A percentile compares a stretch with the other conserved stretches of the same genome.
These are phyloP conservation scores for Gremmenia infestans DNA, from an alignment of 2,329 filamentous ascomycete genomes.

Conservation along the genomic window DNA sequence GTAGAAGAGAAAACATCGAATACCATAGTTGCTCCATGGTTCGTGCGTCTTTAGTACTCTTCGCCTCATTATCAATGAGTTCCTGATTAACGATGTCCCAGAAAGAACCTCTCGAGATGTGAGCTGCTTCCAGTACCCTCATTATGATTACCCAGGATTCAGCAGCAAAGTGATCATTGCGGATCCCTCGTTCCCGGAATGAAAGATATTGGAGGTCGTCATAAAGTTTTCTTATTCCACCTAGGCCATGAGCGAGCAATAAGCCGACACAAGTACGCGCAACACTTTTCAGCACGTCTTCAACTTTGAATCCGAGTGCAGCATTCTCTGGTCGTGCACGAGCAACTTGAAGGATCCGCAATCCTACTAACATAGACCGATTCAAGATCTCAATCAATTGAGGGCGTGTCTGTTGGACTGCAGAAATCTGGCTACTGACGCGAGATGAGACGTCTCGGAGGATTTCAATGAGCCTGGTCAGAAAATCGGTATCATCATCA, in stretches of 20 bases:
- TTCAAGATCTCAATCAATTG: conserved; percentile 17
- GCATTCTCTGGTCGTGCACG: conserved; percentile 9
- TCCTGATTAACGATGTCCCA: conserved; percentile 52
- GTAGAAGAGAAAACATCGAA: conserved; percentile 54
- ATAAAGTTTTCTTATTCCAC: conserved; percentile 43
- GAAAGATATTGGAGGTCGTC: conserved; percentile 41
- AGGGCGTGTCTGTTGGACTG: background rate
- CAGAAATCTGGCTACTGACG: background rate
- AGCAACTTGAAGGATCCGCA: conserved; percentile 41
- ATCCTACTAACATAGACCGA: conserved; percentile 32
- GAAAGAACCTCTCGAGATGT: conserved; percentile 50
- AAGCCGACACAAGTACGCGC: conserved; percentile 35
- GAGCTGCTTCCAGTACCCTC: conserved; percentile 45
- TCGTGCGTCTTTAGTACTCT: conserved; percentile 38
- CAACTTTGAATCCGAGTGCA: conserved; percentile 35
- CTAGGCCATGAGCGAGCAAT: conserved; percentile 41
- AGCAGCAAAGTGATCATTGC: conserved; percentile 38
- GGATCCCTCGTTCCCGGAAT: conserved; percentile 48
- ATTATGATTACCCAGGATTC: conserved; percentile 57
- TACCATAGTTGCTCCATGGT: conserved; percentile 54
- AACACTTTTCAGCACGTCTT: conserved; percentile 43
- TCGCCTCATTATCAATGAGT: conserved; percentile 35
- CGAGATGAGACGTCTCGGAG: conserved; percentile 24
- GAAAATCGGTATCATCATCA: conserved; percentile 17
- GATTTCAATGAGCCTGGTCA: conserved; percentile 27